Conservation (phyloP, 2,329 filamentous ascomycete species). For the Westerdykella aurantiaca region DNA sequence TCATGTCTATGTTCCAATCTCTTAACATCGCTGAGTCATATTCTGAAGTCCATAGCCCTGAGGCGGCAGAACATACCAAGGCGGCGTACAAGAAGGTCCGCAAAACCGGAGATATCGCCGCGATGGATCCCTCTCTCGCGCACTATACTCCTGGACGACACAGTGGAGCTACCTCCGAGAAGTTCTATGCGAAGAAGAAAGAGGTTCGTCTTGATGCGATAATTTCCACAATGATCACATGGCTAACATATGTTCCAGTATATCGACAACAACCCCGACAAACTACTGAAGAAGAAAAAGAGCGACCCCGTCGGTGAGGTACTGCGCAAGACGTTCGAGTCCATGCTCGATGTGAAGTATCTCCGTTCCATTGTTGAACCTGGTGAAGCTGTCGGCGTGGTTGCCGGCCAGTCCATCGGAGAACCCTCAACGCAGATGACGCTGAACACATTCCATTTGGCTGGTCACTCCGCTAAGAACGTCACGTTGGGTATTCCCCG, state of each 20-base stretch:
- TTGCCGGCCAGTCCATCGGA: slow-evolving; percentile 96
- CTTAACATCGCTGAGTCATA: slow-evolving; percentile 60
- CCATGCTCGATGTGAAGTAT: slow-evolving; percentile 86
- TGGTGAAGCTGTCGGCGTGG: slow-evolving; percentile 90
- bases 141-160: slow-evolving; percentile 69
- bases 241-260: slow-evolving; percentile 49
- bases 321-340: slow-evolving; percentile 64
- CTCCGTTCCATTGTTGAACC: slow-evolving; percentile 87
- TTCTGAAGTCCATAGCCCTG: slow-evolving; percentile 58
- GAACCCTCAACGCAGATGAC: slow-evolving; percentile 99
- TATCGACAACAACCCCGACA: slow-evolving; percentile 66
- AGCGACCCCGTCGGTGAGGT: slow-evolving; percentile 46
- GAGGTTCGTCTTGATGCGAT: slow-evolving; percentile 40
- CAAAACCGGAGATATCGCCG: slow-evolving; percentile 62
- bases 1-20: slow-evolving; percentile 70
- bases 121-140: slow-evolving; percentile 69
- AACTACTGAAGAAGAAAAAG: slow-evolving; percentile 56
- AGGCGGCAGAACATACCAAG: slow-evolving; percentile 57
- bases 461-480: slow-evolving; percentile 99
- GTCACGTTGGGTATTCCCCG: slow-evolving; percentile 97
- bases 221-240: too few species aligned
- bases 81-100: slow-evolving; percentile 70
- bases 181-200: slow-evolving; percentile 67
- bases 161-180: slow-evolving; percentile 83
- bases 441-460: slow-evolving; percentile 98